phyloP scores from a whole-genome alignment of 2,329 filamentous ascomycete genomes.

The Aspergillus caelatus region DNA sequence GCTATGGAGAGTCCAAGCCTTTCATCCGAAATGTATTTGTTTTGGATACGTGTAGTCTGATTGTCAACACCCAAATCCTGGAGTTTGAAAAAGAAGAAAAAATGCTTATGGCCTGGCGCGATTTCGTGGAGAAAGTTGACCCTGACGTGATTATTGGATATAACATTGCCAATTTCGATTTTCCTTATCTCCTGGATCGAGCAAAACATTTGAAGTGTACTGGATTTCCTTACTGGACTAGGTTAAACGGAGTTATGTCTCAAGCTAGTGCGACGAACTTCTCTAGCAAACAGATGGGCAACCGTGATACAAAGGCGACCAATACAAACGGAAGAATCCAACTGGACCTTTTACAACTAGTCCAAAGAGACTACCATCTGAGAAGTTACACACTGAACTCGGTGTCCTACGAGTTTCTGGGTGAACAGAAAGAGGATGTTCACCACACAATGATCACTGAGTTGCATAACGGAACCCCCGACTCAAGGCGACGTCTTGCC shows the following conservation, averaged over 20 bases:
- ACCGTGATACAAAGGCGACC: constrained; percentile 88
- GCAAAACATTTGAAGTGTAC: constrained; percentile 79
- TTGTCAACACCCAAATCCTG: constrained; percentile 91
- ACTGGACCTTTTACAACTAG: constrained; percentile 88
- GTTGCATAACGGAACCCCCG: constrained; percentile 91
- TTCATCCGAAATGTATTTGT: constrained; percentile 98
- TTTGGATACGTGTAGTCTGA: constrained; percentile 85
- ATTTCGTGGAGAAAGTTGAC: constrained; percentile 87
- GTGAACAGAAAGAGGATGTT: constrained; percentile 98
- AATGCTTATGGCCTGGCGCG: constrained; percentile 90
- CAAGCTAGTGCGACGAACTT: constrained; percentile 79
- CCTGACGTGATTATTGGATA: constrained; percentile 98
- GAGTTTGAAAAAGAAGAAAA: constrained; percentile 79
- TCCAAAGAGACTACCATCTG: constrained; percentile 92
- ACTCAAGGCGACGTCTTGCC: constrained; percentile 85
- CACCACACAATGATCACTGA: constrained; percentile 99
- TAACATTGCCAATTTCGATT: constrained; percentile 99
- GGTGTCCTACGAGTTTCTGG: constrained; percentile 89
- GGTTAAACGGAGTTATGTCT: constrained; percentile 72
- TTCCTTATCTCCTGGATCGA: constrained; percentile 89
- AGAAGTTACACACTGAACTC: constrained; percentile 98
- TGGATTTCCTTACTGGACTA: constrained; percentile 85
- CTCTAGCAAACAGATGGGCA: constrained; percentile 98
- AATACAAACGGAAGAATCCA: constrained; percentile 95
- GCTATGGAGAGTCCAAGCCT: constrained; percentile 92